Conservation (phyloP, 2,329 filamentous ascomycete genomes). For the Verticillium dahliae region DNA sequence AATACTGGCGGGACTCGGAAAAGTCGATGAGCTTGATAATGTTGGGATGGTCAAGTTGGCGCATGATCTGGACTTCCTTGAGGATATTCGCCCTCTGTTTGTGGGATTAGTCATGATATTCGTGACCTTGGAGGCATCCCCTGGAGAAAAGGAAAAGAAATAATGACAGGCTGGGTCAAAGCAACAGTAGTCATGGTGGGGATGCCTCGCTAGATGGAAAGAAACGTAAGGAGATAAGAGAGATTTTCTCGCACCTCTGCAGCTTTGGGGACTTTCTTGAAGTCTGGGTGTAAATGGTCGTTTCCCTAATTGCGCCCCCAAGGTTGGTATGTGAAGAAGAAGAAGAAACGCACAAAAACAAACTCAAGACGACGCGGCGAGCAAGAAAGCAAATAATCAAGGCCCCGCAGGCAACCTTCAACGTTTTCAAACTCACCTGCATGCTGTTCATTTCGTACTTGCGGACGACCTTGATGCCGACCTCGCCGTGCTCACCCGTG, state of each 20-base stretch:
- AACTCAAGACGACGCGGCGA: slow-evolving; percentile 17
- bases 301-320: slow-evolving; percentile 62
- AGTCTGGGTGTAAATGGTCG: slow-evolving; percentile 90
- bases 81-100: slow-evolving; percentile 87
- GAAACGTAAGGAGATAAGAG: slow-evolving; percentile 26
- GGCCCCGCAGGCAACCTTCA: slow-evolving; percentile 8
- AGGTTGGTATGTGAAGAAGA: slow-evolving; percentile 47
- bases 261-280: slow-evolving; percentile 89
- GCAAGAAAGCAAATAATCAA: slow-evolving; percentile 13
- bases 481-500: slow-evolving; percentile 66
- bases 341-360: slow-evolving; percentile 13
- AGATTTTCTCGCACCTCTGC: slow-evolving; percentile 79
- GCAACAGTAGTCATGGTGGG: slow-evolving; percentile 16
- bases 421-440: slow-evolving; percentile 67
- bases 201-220: slow-evolving; percentile 20
- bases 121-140: slow-evolving; percentile 9
- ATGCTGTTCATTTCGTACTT: slow-evolving; percentile 99
- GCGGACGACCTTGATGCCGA: slow-evolving; percentile 96
- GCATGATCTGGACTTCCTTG: slow-evolving; percentile 99
- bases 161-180: slow-evolving; percentile 14
- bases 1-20: slow-evolving; percentile 88
- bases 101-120: slow-evolving; percentile 18
- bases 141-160: slow-evolving; percentile 7
- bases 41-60: slow-evolving; percentile 90
- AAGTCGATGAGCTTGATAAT: slow-evolving; percentile 93